These are phyloP conservation scores for Orychophragmus violaceus DNA, from an alignment of 345 rosid genomes.

Conservation along the genomic window DNA sequence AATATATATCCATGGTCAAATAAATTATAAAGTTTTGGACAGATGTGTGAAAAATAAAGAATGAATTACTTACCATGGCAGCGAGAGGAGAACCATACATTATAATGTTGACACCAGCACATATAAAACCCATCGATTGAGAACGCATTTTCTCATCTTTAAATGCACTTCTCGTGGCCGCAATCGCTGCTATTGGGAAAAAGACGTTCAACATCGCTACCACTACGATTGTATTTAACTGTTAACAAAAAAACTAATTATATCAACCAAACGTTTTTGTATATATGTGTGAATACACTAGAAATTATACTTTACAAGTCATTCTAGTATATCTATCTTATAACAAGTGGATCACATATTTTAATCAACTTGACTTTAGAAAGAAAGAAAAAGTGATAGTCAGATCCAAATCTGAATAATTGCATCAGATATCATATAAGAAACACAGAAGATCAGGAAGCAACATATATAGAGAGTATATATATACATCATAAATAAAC, in stretches of 20 bases:
- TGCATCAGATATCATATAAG: slow-evolving; percentile 23
- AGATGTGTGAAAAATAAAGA: neutral
- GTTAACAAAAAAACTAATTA: slow-evolving; percentile 28
- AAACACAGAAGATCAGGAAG: slow-evolving; percentile 3
- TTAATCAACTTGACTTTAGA: slow-evolving; percentile 10
- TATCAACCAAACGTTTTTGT: neutral
- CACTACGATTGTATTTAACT: slow-evolving; percentile 29
- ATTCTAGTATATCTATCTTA: slow-evolving; percentile 15
- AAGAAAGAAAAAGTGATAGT: neutral
- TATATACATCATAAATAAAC: neutral
- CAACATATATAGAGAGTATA: neutral
- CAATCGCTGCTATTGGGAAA: slow-evolving; percentile 44
- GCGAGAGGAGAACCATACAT: slow-evolving; percentile 75
- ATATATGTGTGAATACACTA: neutral
- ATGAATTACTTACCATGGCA: slow-evolving; percentile 60
- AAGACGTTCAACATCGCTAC: slow-evolving; percentile 44
- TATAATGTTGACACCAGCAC: slow-evolving; percentile 49
- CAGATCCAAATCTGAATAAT: slow-evolving; percentile 25
- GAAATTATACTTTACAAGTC: slow-evolving; percentile 19
- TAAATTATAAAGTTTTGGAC: neutral
- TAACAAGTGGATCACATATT: slow-evolving; percentile 22
- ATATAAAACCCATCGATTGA: slow-evolving; percentile 47
- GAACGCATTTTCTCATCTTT: slow-evolving; percentile 40
- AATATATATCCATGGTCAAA: neutral
- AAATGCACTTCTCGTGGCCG: slow-evolving; percentile 36